phyloP scores from a whole-genome alignment of 495 filamentous ascomycete genomes.

The Podospora sp. region DNA sequence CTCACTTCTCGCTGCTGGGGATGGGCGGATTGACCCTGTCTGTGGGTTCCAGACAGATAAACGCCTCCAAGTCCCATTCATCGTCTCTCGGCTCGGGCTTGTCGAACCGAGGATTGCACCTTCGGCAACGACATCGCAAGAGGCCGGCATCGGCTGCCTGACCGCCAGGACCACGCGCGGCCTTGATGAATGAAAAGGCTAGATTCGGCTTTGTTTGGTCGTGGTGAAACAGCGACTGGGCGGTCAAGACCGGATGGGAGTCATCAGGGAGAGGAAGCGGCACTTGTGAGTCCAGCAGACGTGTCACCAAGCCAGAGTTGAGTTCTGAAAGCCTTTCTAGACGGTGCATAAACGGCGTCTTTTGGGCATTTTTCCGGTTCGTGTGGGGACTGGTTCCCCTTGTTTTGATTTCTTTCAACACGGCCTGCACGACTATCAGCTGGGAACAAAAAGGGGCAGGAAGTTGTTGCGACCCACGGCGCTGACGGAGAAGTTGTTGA shows the following conservation, averaged over 20 bases:
- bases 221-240: constrained; percentile 2
- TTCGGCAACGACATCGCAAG: neutral
- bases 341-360: constrained; percentile 3
- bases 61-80: constrained; percentile 12
- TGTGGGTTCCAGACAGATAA: neutral
- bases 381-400: neutral
- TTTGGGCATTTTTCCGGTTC: neutral
- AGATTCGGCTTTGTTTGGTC: neutral
- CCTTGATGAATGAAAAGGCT: neutral
- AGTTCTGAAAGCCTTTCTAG: constrained; percentile 9
- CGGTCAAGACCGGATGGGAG: neutral
- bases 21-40: neutral
- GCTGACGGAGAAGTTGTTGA: neutral
- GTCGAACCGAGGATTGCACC: constrained; percentile 1
- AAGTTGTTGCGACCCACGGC: neutral
- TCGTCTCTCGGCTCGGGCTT: constrained; percentile 10
- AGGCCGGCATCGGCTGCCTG: neutral
- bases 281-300: neutral
- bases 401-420: neutral
- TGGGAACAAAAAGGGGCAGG: neutral
- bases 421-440: neutral
- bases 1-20: neutral
- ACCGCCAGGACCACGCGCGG: neutral
- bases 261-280: neutral
- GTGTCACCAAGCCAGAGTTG: constrained; percentile 1